Base-by-base conservation (phyloP, 495 filamentous ascomycete species). In the Penicillium mononematosum region DNA sequence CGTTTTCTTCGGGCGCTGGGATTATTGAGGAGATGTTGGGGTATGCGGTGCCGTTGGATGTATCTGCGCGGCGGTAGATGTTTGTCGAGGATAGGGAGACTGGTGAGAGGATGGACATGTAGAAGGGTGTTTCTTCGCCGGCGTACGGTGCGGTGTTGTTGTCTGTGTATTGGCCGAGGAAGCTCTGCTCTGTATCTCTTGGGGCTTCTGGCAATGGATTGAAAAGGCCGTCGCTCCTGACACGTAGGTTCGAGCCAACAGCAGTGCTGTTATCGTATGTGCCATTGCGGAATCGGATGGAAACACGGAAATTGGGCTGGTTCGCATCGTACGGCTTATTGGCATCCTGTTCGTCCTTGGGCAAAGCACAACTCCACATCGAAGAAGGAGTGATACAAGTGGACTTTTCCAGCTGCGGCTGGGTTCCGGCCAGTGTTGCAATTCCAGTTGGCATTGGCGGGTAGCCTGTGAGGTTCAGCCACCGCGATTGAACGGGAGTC, bases 101-200 rank as follows among this genome's bases (percentile, higher is more conserved):
- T n/a, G 69, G 55, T 2, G 72, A 70, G 22, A 78, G 65, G 42
- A 82, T 61, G 17, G 72, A 76, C 53, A 81, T 72, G 61, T 72
- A 80, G 64, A 84, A 82, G 1, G 81, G 81, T 0, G 80, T 81
- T 45, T 71, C 72, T 64, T 83, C 78, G 58, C 79, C 79, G 0
- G 72, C 72, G 58, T 77, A 79, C 3, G 76, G 80, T 1, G 78
- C 79, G 44, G 85, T 80, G 58, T 85, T 83, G 1, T 79, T 74
- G 55, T 98, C 94, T 14, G 90, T 93, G 11, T 89, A 91, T 59
- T 91, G 88, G 24, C 92, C 91, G 6, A 96, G 65, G 67, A 96
- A 96, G 17, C 70, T 74, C 57, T 89, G 85, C 20, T 96, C 91
- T 16, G 83, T 77, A 14, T 83, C 70, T 42, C 73, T 77, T 7